phyloP scores from a whole-genome alignment of 257 asterid genomes.

The Forsythia suspensa region DNA sequence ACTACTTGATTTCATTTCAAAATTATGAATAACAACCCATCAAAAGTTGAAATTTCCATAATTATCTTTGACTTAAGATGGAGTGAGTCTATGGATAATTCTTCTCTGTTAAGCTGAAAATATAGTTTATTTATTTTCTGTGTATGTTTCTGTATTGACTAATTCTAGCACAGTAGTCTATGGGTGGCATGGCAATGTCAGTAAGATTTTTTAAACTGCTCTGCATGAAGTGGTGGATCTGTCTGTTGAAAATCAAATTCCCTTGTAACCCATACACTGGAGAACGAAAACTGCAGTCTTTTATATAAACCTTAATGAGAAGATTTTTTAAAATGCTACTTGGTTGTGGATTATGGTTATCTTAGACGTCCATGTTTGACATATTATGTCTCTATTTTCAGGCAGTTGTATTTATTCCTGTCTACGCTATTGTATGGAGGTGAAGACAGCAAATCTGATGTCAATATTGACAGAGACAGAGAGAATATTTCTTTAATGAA shows the following conservation, averaged over 20 bases:
- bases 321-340: slow-evolving; percentile 12
- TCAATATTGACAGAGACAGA: slow-evolving; percentile 57
- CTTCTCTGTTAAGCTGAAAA: not conserved
- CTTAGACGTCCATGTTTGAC: slow-evolving; percentile 9
- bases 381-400: slow-evolving; percentile 30
- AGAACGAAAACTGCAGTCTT: slow-evolving; percentile 9
- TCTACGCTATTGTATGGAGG: slow-evolving; percentile 84
- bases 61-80: not conserved
- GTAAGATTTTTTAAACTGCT: not conserved
- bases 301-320: not conserved
- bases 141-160: not conserved
- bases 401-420: slow-evolving; percentile 78
- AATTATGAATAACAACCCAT: not conserved
- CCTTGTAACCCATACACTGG: slow-evolving; percentile 5
- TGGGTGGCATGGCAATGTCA: not conserved
- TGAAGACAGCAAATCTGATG: slow-evolving; percentile 67
- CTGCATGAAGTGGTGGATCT: slow-evolving; percentile 3
- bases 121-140: not conserved
- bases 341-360: slow-evolving; percentile 11
- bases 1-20: not conserved
- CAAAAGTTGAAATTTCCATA: not conserved
- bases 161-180: not conserved
- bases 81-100: not conserved
- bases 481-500: slow-evolving; percentile 57
- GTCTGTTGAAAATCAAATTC: not conserved